phyloP scores from a whole-genome alignment of 163 green algal genomes.

The Chlorella variabilis region DNA sequence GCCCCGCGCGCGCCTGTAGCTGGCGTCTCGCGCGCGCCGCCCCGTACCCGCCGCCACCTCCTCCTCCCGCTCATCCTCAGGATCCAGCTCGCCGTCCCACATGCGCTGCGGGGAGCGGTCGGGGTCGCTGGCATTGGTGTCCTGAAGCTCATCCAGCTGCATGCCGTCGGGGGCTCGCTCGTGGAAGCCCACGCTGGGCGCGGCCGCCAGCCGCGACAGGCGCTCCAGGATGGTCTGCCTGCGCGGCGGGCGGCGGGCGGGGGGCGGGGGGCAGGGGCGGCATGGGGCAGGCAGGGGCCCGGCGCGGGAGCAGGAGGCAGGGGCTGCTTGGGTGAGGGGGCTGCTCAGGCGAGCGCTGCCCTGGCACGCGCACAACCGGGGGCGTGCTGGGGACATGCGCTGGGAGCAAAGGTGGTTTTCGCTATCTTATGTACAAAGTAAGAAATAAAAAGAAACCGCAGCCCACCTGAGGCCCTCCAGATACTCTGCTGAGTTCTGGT shows the following conservation, averaged over 20 bases:
- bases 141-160: constrained; percentile 29
- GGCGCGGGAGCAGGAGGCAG: no score
- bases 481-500: constrained; percentile 35
- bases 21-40: not conserved
- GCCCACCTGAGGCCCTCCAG: constrained; percentile 24
- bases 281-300: no score
- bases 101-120: not conserved
- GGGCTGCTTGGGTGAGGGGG: no score
- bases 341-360: no score
- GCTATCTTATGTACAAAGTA: no score
- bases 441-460: no score
- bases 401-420: no score
- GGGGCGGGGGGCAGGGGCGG: no score
- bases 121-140: no score
- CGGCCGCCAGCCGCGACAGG: constrained; percentile 39
- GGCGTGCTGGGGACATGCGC: no score
- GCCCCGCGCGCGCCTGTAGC: not conserved
- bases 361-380: no score
- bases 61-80: constrained; percentile 1
- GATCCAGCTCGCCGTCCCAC: constrained; percentile 32
- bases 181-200: constrained; percentile 55
- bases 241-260: not conserved
- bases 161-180: constrained; percentile 55
- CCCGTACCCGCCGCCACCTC: no score
- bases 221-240: constrained; percentile 33